Base-by-base conservation (phyloP, 2,329 filamentous ascomycete genomes). In the Sordariomycetes sp. region DNA sequence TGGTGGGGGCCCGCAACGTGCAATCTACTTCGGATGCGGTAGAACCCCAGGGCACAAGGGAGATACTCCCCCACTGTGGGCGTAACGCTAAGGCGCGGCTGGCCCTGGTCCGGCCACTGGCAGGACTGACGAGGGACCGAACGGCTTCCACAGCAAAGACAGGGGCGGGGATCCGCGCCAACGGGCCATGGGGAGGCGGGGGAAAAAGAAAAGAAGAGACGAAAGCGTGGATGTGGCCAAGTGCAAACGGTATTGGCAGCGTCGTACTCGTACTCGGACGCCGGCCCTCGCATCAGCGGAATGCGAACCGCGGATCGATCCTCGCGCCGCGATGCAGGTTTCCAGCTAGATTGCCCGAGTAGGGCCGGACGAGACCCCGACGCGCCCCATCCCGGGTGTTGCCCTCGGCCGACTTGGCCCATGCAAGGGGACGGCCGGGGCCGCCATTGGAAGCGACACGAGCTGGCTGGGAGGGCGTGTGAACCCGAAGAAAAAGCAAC, bases 281-380 rank as follows among this genome's bases (percentile, higher is more conserved):
- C n/a, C 52, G 13, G 24, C 28, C 17, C 25, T 36, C 52, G 3
- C 34, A 22, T 24, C 12, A 34, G 20, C 34, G n/a, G 34, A 34
- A 20, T 32, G 25, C 34, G 52, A 34, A 17, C 20, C 28, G 28
- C 52, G 28, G 52, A 53, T 53, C 28, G 52, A 53, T 53, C 28
- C 34, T 53, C 35, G 52, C 34, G 5, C 15, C 15, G 28, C 32
- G 51, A 36, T 54, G 52, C 51, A 53, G 24, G 53, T 48, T 57
- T 32, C 17, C 56, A 51, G 57, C 58, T 59, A 62, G 63, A 61
- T 65, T 65, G 61, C 60, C 63, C 62, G 64, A 65, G 61, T 62
- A 65, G 61, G 60, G 60, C 60, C 61, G 60, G 58, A 53, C 24
- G 28, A 52, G 25, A 32, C 54, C 22, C 39, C 55, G 17, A 50